Base-by-base conservation (phyloP, 2,329 filamentous ascomycete genomes). In the Hymenoscyphus fructigenus region DNA sequence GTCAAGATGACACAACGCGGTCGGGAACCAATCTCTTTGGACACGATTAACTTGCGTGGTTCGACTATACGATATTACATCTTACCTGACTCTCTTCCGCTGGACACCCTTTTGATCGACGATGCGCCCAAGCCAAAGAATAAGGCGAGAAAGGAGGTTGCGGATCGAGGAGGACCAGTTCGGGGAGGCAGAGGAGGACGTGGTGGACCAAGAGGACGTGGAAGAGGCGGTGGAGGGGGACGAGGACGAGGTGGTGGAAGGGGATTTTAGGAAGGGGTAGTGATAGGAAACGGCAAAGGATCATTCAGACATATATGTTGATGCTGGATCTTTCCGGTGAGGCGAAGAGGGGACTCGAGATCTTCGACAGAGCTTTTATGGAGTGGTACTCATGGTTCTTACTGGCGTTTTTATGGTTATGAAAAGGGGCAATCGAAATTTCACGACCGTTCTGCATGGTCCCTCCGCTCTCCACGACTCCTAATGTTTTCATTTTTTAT, bases 111-210 rank as follows among this genome's bases (percentile, higher is more conserved):
- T 61, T 85, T 99, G 68, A 93, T 99, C 72, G 95, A 99, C 78
- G 95, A 99, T 80, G 88, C 92, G 74, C 93, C 94, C 60, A 99
- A 99, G 84, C 94, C 95, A 67, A 98, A 98, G 90, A 99, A 99
- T 83, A 99, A 99, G 88, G 94, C 95, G 29, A 88, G 94, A 76
- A 99, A 99, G 85, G 95, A 98, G 81, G 85, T 79, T 58, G 85
- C 86, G 56, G 84, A 83, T 56, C 82, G 83, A 10, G 79, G 80
- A 32, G 78, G 81, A 57, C 56, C 61, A 38, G 62, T 57, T 14
- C 76, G 80, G 23, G 77, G 80, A 20, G 77, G 81, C 28, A 76
- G 82, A 44, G 74, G 83, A 23, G 78, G 83, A 44, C 77, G 83
- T 55, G 77, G 82, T 32, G 78, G 76, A 20, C 66, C 75, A 50